phyloP scores from a whole-genome alignment of 1,284 basidiomycete genomes.

The Baeospora myosura region DNA sequence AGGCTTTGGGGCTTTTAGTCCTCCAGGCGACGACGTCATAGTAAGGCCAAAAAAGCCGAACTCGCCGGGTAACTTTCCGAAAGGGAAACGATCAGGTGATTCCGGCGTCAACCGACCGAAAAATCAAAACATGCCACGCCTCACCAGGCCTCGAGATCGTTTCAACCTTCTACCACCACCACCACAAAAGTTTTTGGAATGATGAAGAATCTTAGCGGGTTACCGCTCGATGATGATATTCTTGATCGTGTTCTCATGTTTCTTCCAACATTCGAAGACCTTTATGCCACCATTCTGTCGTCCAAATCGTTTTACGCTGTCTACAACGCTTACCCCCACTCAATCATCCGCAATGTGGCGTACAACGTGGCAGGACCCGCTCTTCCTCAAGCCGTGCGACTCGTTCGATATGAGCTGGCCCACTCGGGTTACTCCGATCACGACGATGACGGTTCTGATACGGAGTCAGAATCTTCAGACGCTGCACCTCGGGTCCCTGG shows the following conservation, averaged over 20 bases:
- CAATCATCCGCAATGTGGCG: constrained; percentile 19
- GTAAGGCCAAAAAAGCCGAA: too few relatives aligned
- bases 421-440: constrained; percentile 10
- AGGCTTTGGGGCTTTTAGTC: too few relatives aligned
- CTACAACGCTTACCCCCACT: constrained; percentile 18
- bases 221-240: too few relatives aligned
- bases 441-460: constrained; percentile 8
- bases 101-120: too few relatives aligned
- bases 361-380: constrained; percentile 21
- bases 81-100: too few relatives aligned
- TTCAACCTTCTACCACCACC: too few relatives aligned
- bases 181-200: neutral
- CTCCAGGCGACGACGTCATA: too few relatives aligned
- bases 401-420: constrained; percentile 19
- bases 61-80: too few relatives aligned
- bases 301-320: constrained; percentile 19
- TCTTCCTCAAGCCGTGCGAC: constrained; percentile 19
- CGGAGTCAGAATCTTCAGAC: too few relatives aligned
- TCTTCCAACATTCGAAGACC: constrained; percentile 16
- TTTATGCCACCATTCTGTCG: constrained; percentile 16
- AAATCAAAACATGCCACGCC: too few relatives aligned
- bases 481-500: too few relatives aligned
- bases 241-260: constrained; percentile 19
- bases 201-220: constrained; percentile 2
- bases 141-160: too few relatives aligned